Percentiles rank a stretch among this genome's conserved stretches.
phyloP scores from a whole-genome alignment of 306 rosid genomes.

The Prunus mira region DNA sequence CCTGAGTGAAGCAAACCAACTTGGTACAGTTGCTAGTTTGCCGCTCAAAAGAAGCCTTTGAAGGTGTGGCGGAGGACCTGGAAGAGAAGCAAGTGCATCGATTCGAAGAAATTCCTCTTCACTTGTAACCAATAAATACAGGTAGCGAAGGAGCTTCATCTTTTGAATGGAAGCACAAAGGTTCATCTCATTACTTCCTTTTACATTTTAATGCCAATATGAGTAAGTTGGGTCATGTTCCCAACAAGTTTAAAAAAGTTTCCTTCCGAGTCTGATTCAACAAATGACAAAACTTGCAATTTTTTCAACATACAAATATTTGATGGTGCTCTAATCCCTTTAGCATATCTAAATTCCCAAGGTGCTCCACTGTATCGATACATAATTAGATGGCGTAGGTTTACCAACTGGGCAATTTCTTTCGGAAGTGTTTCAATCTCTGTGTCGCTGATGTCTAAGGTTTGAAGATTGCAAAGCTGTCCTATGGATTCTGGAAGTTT shows the following conservation, averaged over 20 bases:
- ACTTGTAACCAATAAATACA: background rate
- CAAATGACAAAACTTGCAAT: conserved; percentile 2
- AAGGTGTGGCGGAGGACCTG: conserved; percentile 18
- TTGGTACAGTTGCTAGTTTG: conserved; percentile 11
- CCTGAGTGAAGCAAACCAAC: conserved; percentile 2
- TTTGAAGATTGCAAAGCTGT: conserved; percentile 17
- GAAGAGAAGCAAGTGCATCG: conserved; percentile 16
- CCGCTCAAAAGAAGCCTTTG: background rate
- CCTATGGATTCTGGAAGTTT: conserved; percentile 25
- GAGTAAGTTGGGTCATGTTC: conserved; percentile 8
- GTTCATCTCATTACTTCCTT: background rate
- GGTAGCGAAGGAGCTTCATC: conserved; percentile 5
- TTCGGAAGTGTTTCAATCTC: conserved; percentile 6
- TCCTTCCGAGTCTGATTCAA: background rate
- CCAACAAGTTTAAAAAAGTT: background rate
- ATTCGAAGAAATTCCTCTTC: background rate
- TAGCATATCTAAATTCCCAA: background rate
- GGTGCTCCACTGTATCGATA: background rate
- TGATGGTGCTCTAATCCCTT: background rate
- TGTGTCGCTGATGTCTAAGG: conserved; percentile 6
- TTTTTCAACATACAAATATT: background rate
- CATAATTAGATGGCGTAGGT: background rate
- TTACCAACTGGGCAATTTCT: background rate
- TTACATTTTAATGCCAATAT: background rate
- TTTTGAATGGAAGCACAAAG: conserved; percentile 10